Conservation (phyloP, 2,329 filamentous ascomycete species). For the Calonectria henricotiae region DNA sequence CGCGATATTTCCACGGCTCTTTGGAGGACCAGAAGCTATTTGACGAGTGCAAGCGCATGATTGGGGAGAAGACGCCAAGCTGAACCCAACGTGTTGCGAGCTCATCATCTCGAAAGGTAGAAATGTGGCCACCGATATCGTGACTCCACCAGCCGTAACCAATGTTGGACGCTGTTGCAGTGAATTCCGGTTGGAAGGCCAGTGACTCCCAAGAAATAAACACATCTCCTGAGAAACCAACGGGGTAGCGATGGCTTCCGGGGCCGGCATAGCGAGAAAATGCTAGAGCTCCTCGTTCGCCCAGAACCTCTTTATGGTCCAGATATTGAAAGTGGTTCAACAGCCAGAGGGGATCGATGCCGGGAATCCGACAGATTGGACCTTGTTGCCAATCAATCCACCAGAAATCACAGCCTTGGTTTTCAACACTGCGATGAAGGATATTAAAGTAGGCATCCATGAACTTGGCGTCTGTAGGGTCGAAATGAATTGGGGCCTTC, state of each 20-base stretch:
- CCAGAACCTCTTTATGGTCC: slow-evolving; percentile 59
- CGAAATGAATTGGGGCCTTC: slow-evolving; percentile 54
- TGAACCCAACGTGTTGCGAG: slow-evolving; percentile 75
- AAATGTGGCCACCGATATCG: slow-evolving; percentile 76
- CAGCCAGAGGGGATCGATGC: slow-evolving; percentile 76
- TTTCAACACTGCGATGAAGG: slow-evolving; percentile 71
- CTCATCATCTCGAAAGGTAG: slow-evolving; percentile 72
- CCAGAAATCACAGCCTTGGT: slow-evolving; percentile 75
- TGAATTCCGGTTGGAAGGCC: slow-evolving; percentile 78
- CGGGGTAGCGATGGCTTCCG: slow-evolving; percentile 76
- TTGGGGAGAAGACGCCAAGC: slow-evolving; percentile 74
- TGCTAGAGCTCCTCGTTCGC: slow-evolving; percentile 64
- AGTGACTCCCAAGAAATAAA: slow-evolving; percentile 74
- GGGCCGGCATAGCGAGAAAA: slow-evolving; percentile 76
- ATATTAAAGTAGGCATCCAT: slow-evolving; percentile 74
- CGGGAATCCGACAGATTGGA: slow-evolving; percentile 67
- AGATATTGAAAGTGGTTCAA: slow-evolving; percentile 78
- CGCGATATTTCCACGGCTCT: slow-evolving; percentile 74
- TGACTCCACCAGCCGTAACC: slow-evolving; percentile 81
- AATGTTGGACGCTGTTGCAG: slow-evolving; percentile 77
- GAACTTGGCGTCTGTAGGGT: slow-evolving; percentile 69
- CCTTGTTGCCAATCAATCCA: slow-evolving; percentile 82
- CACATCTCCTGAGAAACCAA: slow-evolving; percentile 77
- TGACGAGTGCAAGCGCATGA: slow-evolving; percentile 74
- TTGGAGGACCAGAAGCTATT: slow-evolving; percentile 73